Evolutionary conservation across 2,329 filamentous ascomycete genomes (phyloP).

Genomic region (Phialocephala sp.): DNA sequence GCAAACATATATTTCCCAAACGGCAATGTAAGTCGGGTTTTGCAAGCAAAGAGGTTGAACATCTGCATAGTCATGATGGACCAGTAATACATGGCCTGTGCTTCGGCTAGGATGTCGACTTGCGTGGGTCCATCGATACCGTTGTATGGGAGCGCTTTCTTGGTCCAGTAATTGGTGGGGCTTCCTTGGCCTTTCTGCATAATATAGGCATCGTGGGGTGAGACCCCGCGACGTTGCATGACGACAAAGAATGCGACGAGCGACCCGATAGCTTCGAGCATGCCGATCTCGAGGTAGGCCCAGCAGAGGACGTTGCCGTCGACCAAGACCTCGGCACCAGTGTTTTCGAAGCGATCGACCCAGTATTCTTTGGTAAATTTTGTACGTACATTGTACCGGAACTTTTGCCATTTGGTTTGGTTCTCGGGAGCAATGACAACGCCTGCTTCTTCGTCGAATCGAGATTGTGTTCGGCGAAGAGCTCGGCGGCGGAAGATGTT

Average conservation of each 20-base stretch:
- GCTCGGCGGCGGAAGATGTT: slow-evolving; percentile 29
- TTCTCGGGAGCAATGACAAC: slow-evolving; percentile 26
- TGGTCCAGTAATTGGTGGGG: slow-evolving; percentile 26
- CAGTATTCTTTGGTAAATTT: slow-evolving; percentile 26
- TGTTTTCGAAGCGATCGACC: slow-evolving; percentile 29
- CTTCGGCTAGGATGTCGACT: slow-evolving; percentile 29
- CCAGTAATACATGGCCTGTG: slow-evolving; percentile 31
- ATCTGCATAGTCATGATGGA: slow-evolving; percentile 32
- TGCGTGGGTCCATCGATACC: slow-evolving; percentile 22
- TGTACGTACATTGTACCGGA: slow-evolving; percentile 10
- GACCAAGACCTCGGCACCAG: slow-evolving; percentile 28
- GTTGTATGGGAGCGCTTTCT: slow-evolving; percentile 23
- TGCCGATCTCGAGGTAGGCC: slow-evolving; percentile 31
- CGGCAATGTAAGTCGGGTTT: slow-evolving; percentile 25
- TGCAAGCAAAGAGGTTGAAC: slow-evolving; percentile 32
- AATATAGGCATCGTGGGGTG: slow-evolving; percentile 25
- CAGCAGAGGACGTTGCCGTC: slow-evolving; percentile 29
- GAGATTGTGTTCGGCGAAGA: slow-evolving; percentile 23
- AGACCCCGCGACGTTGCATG: slow-evolving; percentile 24
- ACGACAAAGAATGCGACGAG: slow-evolving; percentile 26
- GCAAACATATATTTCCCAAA: slow-evolving; percentile 32
- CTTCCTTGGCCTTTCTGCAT: slow-evolving; percentile 27
- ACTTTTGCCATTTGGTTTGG: slow-evolving; percentile 23
- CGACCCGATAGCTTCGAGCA: slow-evolving; percentile 26
- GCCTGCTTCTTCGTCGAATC: slow-evolving; percentile 28